phyloP scores from a whole-genome alignment of 2,329 filamentous ascomycete species.

The Trichoderma koningiopsis region DNA sequence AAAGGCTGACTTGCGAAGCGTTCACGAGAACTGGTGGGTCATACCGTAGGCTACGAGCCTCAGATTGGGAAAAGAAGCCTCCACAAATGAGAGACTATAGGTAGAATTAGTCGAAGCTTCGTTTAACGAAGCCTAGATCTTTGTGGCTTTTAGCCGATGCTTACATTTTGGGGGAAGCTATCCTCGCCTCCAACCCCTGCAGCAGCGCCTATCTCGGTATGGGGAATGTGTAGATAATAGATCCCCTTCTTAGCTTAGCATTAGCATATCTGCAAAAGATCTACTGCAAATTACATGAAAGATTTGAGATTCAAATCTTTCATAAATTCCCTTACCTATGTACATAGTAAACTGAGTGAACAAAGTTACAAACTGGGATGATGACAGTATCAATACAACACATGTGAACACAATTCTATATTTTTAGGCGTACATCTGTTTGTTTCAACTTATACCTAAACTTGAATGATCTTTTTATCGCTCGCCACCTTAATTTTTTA shows the following conservation, averaged over 20 bases:
- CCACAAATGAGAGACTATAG: neutral
- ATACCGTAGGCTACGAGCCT: constrained; percentile 34
- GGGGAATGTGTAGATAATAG: neutral
- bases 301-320: neutral
- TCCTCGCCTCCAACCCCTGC: neutral
- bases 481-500: neutral
- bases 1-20: constrained; percentile 59
- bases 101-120: neutral
- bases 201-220: constrained; percentile 12
- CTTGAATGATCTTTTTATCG: neutral
- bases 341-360: neutral
- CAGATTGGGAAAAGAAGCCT: neutral
- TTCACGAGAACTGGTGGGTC: constrained; percentile 71
- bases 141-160: constrained; percentile 12
- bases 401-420: neutral
- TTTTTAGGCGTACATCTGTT: neutral
- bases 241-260: neutral
- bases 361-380: neutral
- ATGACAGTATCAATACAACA: neutral
- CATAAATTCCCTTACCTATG: neutral
- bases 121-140: neutral
- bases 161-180: neutral
- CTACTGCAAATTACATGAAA: neutral
- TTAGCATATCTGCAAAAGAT: neutral
- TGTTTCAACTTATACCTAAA: neutral